Evolutionary conservation across 2,329 filamentous ascomycete species (phyloP).

Genomic region (Xylariaceae sp.): DNA sequence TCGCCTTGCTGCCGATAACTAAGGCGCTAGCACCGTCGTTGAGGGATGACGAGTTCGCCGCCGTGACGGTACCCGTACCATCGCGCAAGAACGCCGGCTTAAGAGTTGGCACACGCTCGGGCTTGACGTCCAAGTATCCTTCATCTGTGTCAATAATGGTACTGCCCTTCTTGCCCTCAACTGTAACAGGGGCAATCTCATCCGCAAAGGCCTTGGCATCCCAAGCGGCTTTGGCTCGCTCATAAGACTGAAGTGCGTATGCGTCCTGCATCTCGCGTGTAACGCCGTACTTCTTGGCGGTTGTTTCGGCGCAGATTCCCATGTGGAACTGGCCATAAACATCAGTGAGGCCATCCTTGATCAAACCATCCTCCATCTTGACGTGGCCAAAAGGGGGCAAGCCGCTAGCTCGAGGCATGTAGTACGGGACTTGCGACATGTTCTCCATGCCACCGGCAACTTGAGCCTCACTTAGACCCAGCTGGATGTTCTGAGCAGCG

Average conservation of each 20-base stretch:
- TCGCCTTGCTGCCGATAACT: constrained; percentile 73
- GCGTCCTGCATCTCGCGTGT: constrained; percentile 82
- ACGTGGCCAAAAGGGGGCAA: constrained; percentile 82
- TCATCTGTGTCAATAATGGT: constrained; percentile 77
- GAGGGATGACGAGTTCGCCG: constrained; percentile 87
- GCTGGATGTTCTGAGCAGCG: constrained; percentile 89
- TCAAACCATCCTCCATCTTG: constrained; percentile 82
- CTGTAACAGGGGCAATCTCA: constrained; percentile 82
- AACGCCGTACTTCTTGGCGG: constrained; percentile 79
- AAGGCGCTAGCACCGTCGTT: constrained; percentile 93
- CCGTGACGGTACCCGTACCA: constrained; percentile 84
- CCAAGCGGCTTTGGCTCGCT: constrained; percentile 88
- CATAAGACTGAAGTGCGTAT: constrained; percentile 84
- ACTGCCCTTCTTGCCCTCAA: constrained; percentile 79
- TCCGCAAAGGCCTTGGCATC: constrained; percentile 75
- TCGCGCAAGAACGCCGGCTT: constrained; percentile 89
- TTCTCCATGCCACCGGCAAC: constrained; percentile 97
- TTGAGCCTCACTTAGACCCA: constrained; percentile 82
- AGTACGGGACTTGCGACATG: constrained; percentile 93
- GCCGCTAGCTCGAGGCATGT: constrained; percentile 74
- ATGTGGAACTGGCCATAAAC: constrained; percentile 97
- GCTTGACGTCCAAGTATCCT: constrained; percentile 79
- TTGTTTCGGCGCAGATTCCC: constrained; percentile 94
- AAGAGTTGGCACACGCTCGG: constrained; percentile 77
- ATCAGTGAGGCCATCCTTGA: constrained; percentile 93